A percentile compares a stretch with the other conserved stretches of the same genome.
Evolutionary conservation across 1,139 yeast genomes (phyloP).

Genomic region (Taphrina deformans): DNA sequence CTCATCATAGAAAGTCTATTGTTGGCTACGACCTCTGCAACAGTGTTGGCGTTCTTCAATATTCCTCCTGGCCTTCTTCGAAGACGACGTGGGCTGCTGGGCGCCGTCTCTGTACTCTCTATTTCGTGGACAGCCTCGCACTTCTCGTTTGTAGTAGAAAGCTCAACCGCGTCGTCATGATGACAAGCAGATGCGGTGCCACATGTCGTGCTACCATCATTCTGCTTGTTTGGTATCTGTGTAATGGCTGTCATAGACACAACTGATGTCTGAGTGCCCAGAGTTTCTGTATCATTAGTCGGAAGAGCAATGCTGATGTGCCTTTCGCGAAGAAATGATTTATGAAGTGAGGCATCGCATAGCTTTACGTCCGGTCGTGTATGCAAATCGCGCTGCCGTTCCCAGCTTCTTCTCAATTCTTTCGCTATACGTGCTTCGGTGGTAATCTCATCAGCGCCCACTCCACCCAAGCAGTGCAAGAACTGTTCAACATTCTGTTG

Average conservation of each 20-base stretch:
- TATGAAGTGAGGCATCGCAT: background rate
- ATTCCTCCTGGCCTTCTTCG: constrained; percentile 11
- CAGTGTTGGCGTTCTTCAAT: background rate
- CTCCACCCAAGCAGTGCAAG: constrained; percentile 43
- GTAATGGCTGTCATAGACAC: background rate
- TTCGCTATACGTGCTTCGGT: constrained; percentile 43
- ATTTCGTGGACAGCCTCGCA: background rate
- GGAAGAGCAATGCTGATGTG: background rate
- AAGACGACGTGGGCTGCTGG: constrained; percentile 6
- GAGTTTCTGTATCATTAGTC: background rate
- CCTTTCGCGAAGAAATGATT: background rate
- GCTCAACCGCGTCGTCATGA: background rate
- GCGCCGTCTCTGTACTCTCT: background rate
- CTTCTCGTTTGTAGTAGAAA: too few species aligned
- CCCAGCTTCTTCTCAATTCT: constrained; percentile 48
- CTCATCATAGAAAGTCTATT: background rate
- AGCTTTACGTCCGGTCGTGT: background rate
- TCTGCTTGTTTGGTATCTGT: background rate
- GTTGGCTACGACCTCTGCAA: background rate
- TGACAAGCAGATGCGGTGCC: background rate
- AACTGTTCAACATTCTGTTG: constrained; percentile 33
- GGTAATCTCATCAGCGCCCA: constrained; percentile 42
- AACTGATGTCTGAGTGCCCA: background rate
- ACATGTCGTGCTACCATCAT: background rate
- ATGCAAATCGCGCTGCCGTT: constrained; percentile 43